Base-by-base conservation (phyloP, 768 basidiomycete genomes). In the Tubosaeta sp. region DNA sequence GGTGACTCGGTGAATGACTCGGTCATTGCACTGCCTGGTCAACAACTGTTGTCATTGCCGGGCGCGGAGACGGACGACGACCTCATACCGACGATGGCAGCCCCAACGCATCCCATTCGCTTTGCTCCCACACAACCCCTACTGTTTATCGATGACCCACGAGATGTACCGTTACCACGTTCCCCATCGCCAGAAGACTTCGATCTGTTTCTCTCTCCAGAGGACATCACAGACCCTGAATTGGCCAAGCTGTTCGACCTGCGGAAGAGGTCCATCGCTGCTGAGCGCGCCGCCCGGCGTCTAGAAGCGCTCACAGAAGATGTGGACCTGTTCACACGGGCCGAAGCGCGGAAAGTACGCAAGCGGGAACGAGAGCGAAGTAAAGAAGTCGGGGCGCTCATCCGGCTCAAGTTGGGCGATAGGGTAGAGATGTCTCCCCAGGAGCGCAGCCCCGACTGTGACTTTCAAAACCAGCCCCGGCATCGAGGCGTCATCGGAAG, bases 321-420 rank as follows among this genome's bases (percentile, higher is more conserved):
- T 48, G 68, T 68, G n/a, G 68, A 70, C 60, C 69, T 71, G 54
- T 68, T 70, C 52, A 58, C 64, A 52, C 70, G 71, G 32, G 69
- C 69, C 54, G 79, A 77, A 58, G 76, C 75, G 48, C 67, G 74
- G 56, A 74, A 70, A 54, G 63, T 50, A 57, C 68, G 77, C 55
- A 81, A 79, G 64, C 68, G 72, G 46, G 78, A 80, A 59, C 77
- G 77, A 59, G 84, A 83, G 65, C 70, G 76, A 37, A 73, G 74
- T 22, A 74, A 76, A 55, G 84, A 86, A 70, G 67, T 85, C 11
- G 74, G 76, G 9, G 72, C 78, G 32, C 69, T 85, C 54, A 65
- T 86, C 56, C 72, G 80, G 59, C 62, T 85, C 55, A 85, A 85
- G 67, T 59, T 82, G 55, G 71, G 64, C 19, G 67, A 69, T 43